Percentiles rank a stretch among this genome's conserved stretches.
These are phyloP conservation scores for Diaporthe citri DNA, from an alignment of 2,329 filamentous ascomycete species.

Conservation along the genomic window DNA sequence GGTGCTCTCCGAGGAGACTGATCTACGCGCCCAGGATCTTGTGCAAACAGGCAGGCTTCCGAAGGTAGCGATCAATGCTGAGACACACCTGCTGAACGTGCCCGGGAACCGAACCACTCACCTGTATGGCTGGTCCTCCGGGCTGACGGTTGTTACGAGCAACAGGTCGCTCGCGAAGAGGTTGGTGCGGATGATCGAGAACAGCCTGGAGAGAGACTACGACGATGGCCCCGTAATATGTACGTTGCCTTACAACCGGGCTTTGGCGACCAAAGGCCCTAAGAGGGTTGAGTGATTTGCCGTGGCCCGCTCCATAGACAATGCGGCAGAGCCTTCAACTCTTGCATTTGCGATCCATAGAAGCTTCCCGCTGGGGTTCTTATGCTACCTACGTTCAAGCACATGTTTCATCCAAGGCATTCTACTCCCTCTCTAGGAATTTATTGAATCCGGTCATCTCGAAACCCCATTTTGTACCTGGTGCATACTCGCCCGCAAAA, in stretches of 20 bases:
- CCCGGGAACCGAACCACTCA: constrained; percentile 33
- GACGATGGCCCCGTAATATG: constrained; percentile 35
- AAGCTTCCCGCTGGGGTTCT: neutral
- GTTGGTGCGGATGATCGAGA: constrained; percentile 35
- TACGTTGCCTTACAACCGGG: constrained; percentile 35
- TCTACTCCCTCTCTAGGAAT: neutral
- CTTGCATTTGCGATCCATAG: neutral
- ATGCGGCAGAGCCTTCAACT: neutral
- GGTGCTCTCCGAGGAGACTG: constrained; percentile 3
- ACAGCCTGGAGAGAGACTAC: constrained; percentile 34
- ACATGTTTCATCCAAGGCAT: neutral
- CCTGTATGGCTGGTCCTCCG: constrained; percentile 29
- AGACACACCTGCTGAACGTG: constrained; percentile 30
- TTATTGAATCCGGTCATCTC: neutral
- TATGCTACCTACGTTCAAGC: neutral
- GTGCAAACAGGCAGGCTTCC: constrained; percentile 32
- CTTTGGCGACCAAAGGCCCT: constrained; percentile 38
- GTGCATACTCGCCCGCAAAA: too few relatives aligned
- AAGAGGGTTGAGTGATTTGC: constrained; percentile 11
- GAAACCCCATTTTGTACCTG: too few relatives aligned
- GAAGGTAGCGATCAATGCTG: constrained; percentile 28
- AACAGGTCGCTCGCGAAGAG: constrained; percentile 34
- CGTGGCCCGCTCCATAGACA: neutral
- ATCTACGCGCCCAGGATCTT: neutral
- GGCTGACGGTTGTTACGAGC: constrained; percentile 32